phyloP scores from a whole-genome alignment of 2,329 filamentous ascomycete genomes.

The Lithohypha guttulata region DNA sequence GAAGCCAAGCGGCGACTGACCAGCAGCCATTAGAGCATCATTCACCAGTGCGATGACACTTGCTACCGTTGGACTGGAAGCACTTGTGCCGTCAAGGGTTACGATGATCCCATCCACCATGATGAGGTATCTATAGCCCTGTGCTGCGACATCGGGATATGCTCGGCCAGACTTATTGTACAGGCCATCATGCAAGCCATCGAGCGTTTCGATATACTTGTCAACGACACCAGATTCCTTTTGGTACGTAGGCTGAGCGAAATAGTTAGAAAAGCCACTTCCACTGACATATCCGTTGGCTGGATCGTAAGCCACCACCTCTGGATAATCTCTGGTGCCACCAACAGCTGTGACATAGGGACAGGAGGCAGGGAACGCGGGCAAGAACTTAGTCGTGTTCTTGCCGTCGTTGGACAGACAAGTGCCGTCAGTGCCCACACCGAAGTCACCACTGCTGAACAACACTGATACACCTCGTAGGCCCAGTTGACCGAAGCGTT shows the following conservation, averaged over 20 bases:
- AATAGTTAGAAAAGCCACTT: conserved; percentile 46
- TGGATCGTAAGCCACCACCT: conserved; percentile 37
- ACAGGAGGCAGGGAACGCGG: conserved; percentile 56
- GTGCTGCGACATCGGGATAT: conserved; percentile 52
- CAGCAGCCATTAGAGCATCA: conserved; percentile 44
- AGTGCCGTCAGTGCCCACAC: conserved; percentile 41
- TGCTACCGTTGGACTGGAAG: conserved; percentile 48
- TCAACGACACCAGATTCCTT: conserved; percentile 29
- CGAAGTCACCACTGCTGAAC: conserved; percentile 50
- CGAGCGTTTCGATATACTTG: conserved; percentile 34
- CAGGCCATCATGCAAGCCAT: conserved; percentile 36
- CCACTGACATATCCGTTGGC: conserved; percentile 34
- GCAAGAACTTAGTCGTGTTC: conserved; percentile 45
- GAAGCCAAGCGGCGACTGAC: conserved; percentile 44
- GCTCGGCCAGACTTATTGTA: conserved; percentile 46
- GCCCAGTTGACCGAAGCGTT: conserved; percentile 55
- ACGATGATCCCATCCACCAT: conserved; percentile 32
- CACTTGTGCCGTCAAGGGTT: conserved; percentile 32
- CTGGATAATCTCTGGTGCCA: conserved; percentile 43
- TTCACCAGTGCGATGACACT: conserved; percentile 52
- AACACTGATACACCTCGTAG: conserved; percentile 56
- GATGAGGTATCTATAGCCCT: conserved; percentile 41
- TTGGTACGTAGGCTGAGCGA: conserved; percentile 39
- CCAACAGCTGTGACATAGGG: conserved; percentile 60
- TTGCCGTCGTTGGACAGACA: conserved; percentile 52